These are phyloP conservation scores for Phlebiopsis flavidoalba DNA, from an alignment of 768 basidiomycete genomes.

Conservation along the genomic window DNA sequence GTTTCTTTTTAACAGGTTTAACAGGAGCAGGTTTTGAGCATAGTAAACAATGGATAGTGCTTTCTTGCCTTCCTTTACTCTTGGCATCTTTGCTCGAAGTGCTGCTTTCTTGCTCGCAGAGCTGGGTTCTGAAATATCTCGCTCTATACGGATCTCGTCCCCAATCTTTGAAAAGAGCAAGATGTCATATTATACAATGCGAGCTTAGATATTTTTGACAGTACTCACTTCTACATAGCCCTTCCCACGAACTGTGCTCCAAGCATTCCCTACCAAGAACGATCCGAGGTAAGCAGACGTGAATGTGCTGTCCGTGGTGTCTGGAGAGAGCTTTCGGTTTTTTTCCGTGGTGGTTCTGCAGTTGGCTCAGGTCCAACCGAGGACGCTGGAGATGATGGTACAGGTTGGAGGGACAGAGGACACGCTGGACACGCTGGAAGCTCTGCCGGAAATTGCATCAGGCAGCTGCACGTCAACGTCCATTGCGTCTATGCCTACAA, in stretches of 20 bases:
- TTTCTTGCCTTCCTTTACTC: slow-evolving; percentile 43
- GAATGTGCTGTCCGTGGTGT: slow-evolving; percentile 16
- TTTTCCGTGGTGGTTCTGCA: slow-evolving; percentile 40
- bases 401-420: slow-evolving; percentile 27
- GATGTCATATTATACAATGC: neutral
- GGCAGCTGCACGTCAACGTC: slow-evolving; percentile 9
- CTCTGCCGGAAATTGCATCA: slow-evolving; percentile 15
- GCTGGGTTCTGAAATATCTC: slow-evolving; percentile 39
- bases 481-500: neutral
- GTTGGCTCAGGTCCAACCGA: neutral
- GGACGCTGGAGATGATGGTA: slow-evolving; percentile 22
- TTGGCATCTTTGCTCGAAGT: slow-evolving; percentile 33
- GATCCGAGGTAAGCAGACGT: slow-evolving; percentile 56
- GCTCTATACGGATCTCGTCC: slow-evolving; percentile 55
- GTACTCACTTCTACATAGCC: slow-evolving; percentile 49
- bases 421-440: slow-evolving; percentile 36
- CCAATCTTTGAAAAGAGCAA: slow-evolving; percentile 25
- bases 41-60: slow-evolving; percentile 60
- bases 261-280: slow-evolving; percentile 65
- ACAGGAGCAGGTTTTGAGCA: slow-evolving; percentile 56
- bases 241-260: slow-evolving; percentile 72
- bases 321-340: slow-evolving; percentile 34
- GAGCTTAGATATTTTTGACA: neutral
- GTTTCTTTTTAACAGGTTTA: slow-evolving; percentile 48
- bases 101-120: slow-evolving; percentile 10